Percentiles rank a stretch among this genome's conserved stretches.
These are phyloP conservation scores for Gymnopilus junonius DNA, from an alignment of 768 basidiomycete species.

Conservation along the genomic window DNA sequence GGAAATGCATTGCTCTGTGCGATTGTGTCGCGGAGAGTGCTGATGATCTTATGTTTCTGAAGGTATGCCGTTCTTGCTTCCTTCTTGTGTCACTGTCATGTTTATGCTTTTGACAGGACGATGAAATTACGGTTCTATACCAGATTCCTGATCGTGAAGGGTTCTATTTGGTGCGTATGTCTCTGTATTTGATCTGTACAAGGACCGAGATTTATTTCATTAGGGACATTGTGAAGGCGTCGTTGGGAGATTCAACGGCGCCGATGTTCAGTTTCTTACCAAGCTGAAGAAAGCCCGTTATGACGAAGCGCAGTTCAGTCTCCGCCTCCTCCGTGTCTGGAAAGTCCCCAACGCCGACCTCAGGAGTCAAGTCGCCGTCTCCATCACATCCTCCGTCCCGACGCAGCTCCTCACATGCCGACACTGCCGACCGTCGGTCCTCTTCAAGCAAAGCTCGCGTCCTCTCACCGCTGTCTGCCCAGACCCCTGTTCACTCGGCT, in stretches of 20 bases:
- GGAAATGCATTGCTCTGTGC: conserved; percentile 70
- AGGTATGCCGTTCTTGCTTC: conserved; percentile 47
- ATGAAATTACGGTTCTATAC: no score
- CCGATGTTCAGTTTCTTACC: conserved; percentile 68
- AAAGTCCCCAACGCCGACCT: conserved; percentile 28
- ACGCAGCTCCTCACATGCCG: background rate
- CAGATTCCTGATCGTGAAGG: conserved; percentile 35
- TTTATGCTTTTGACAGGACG: background rate
- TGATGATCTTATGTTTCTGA: conserved; percentile 87
- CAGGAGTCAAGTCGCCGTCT: background rate
- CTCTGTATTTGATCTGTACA: background rate
- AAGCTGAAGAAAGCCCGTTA: conserved; percentile 82
- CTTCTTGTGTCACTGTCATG: background rate
- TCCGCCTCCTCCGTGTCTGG: conserved; percentile 14
- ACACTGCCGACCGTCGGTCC: background rate
- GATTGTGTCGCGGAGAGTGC: conserved; percentile 80
- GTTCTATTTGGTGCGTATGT: conserved; percentile 57
- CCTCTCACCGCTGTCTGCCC: background rate
- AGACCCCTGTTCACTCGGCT: background rate
- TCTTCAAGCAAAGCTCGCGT: background rate
- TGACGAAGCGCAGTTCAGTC: conserved; percentile 67
- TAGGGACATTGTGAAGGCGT: conserved; percentile 91
- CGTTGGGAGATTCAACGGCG: conserved; percentile 72
- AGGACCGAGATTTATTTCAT: background rate
- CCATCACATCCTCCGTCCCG: background rate